Base-by-base conservation (phyloP, 1,284 basidiomycete species). In the Moesziomyces parantarcticus region DNA sequence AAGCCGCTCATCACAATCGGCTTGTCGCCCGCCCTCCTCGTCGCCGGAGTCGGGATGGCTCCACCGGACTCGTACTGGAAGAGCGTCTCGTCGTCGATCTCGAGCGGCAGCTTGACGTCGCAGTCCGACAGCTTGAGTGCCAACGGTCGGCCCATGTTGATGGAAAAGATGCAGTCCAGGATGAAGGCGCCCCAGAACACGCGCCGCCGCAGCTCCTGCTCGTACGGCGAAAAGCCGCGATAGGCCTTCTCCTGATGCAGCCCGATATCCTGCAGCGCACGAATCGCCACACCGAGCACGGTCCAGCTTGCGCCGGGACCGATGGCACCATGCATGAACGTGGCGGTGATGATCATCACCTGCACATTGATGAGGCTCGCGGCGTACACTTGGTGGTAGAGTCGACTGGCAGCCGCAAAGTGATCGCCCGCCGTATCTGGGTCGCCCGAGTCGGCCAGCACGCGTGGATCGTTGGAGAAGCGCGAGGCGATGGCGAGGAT, bases 311-410 rank as follows among this genome's bases (percentile, higher is more conserved):
- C 63, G 21, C 78, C 78, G 14, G 76, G 69, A 2, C 78, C 78
- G 34, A 80, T 69, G 25, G 64, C 54, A 3, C 76, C 72, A 32
- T 74, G 77, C 77, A 78, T 76, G 32, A 79, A 80, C 4, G 75
- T 74, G 9, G 68, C 59, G 5, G 77, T 76, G 14, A 80, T 44
- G 43, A 79, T 58, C 59, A 80, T 66, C 20, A 80, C 77, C 50
- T 80, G 78, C 6, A 80, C 74, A 22, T 80, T 80, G 66, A 78
- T 79, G 39, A 80, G 54, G 26, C 68, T 74, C 8, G 78, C 78
- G 14, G 77, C 75, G 29, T 70, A 77, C 9, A 77, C 77, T 46
- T 80, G 77, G 46, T 80, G 78, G 44, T 80, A 78, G 18, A 79
- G 71, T 16, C 78, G 59, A 54, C 71, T 75, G 16, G 68, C 78